Conservation (phyloP, 768 basidiomycete genomes). For the Leccinum variicolor region DNA sequence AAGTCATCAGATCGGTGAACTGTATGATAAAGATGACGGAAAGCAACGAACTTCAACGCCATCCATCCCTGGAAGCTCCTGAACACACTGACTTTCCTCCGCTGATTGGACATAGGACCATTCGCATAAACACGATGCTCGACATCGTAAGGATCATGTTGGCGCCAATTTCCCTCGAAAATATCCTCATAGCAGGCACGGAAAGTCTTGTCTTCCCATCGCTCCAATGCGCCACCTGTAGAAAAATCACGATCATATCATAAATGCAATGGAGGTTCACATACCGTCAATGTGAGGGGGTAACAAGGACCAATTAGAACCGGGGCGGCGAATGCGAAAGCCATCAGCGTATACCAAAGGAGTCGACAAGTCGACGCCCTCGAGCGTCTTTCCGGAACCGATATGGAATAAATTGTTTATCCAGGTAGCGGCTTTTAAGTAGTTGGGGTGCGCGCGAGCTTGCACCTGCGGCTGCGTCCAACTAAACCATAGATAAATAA, state of each 20-base stretch:
- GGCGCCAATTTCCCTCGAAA: conserved; percentile 56
- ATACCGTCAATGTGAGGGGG: conserved; percentile 53
- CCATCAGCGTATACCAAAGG: conserved; percentile 72
- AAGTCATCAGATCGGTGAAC: background rate
- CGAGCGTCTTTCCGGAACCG: conserved; percentile 34
- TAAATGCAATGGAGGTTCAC: conserved; percentile 21
- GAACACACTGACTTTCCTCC: conserved; percentile 52
- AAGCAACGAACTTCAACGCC: conserved; percentile 49
- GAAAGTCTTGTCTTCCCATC: conserved; percentile 65
- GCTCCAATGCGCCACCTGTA: conserved; percentile 67
- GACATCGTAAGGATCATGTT: conserved; percentile 51
- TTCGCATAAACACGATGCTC: conserved; percentile 57
- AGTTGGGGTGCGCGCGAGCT: no score
- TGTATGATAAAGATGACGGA: background rate
- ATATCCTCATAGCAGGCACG: conserved; percentile 60
- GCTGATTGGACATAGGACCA: conserved; percentile 18
- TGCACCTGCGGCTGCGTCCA: conserved; percentile 34
- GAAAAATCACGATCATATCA: background rate
- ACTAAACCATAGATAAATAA: conserved; percentile 20
- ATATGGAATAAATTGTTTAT: conserved; percentile 37
- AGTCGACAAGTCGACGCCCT: conserved; percentile 56
- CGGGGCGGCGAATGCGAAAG: conserved; percentile 70
- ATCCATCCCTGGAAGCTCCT: conserved; percentile 76
- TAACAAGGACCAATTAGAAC: conserved; percentile 51
- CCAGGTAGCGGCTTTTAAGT: no score